Percentiles rank a stretch among this genome's conserved stretches.
Conservation (phyloP, 2,329 filamentous ascomycete genomes). For the Ceratocystis albifundus region DNA sequence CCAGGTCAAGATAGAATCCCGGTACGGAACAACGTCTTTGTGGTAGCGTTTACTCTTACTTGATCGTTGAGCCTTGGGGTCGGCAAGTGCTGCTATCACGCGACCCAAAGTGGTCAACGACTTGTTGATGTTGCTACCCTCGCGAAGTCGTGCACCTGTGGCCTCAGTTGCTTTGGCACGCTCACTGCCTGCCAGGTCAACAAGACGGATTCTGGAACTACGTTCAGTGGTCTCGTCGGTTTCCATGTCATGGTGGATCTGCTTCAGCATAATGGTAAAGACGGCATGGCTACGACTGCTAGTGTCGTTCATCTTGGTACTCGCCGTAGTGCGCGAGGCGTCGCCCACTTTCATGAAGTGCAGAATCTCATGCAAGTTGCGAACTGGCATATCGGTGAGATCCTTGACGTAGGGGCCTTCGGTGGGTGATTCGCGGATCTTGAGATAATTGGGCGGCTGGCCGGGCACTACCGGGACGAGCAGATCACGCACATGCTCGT, state of each 20-base stretch:
- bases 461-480: slow-evolving; percentile 61
- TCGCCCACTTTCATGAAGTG: slow-evolving; percentile 87
- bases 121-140: slow-evolving; percentile 98
- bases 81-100: slow-evolving; percentile 80
- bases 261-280: slow-evolving; percentile 95
- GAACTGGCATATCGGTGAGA: slow-evolving; percentile 82
- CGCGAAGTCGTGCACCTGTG: slow-evolving; percentile 76
- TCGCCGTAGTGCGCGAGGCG: slow-evolving; percentile 72
- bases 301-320: slow-evolving; percentile 99
- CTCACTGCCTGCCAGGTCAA: slow-evolving; percentile 90
- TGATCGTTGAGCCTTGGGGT: slow-evolving; percentile 42
- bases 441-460: slow-evolving; percentile 79
- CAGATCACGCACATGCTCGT: slow-evolving; percentile 93
- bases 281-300: slow-evolving; percentile 93
- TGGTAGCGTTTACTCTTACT: slow-evolving; percentile 37
- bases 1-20: slow-evolving; percentile 76
- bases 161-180: slow-evolving; percentile 92
- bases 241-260: slow-evolving; percentile 93
- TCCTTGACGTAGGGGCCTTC: slow-evolving; percentile 97
- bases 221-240: slow-evolving; percentile 97
- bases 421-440: slow-evolving; percentile 88
- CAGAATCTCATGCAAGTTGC: slow-evolving; percentile 75
- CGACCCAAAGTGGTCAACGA: slow-evolving; percentile 89
- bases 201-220: slow-evolving; percentile 82
- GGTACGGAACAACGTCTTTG: slow-evolving; percentile 68